A percentile compares a stretch with the other conserved stretches of the same genome.
These are phyloP conservation scores for Comarum palustre DNA, from an alignment of 306 rosid genomes.

Conservation along the genomic window DNA sequence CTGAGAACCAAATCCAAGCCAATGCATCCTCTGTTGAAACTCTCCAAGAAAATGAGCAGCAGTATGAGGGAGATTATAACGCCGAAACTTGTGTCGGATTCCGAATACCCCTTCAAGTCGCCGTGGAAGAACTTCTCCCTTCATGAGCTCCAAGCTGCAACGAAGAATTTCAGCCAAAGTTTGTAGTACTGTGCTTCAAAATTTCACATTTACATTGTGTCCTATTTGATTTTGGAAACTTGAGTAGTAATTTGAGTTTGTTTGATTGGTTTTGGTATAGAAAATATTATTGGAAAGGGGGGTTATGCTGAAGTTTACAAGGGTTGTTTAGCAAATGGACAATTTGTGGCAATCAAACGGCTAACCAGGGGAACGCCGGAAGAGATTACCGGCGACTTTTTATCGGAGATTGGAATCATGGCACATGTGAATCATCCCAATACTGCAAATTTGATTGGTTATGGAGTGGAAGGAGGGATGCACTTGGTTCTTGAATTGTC, in stretches of 20 bases:
- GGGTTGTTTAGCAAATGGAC: conserved; percentile 69
- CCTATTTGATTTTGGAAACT: background rate
- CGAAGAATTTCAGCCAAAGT: conserved; percentile 75
- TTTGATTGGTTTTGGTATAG: conserved; percentile 44
- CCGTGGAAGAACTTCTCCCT: conserved; percentile 76
- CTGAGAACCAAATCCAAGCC: conserved; percentile 55
- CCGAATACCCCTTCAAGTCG: conserved; percentile 45
- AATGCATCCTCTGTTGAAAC: conserved; percentile 52
- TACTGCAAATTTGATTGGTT: conserved; percentile 82
- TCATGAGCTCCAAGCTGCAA: conserved; percentile 64
- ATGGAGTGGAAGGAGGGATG: conserved; percentile 96
- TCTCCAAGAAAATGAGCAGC: conserved; percentile 63
- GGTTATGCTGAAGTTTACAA: conserved; percentile 94
- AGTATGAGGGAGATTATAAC: conserved; percentile 58
- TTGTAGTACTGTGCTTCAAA: background rate
- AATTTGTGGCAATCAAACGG: conserved; percentile 71
- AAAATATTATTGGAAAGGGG: conserved; percentile 87
- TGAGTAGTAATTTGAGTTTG: background rate
- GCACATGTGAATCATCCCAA: conserved; percentile 85
- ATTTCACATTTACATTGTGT: background rate
- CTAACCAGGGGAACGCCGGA: conserved; percentile 72
- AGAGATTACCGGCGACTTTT: conserved; percentile 69
- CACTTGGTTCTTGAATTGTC: conserved; percentile 79
- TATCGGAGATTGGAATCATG: conserved; percentile 90
- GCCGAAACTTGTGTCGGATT: conserved; percentile 43